These are phyloP conservation scores for Saraca asoca DNA, from an alignment of 331 rosid genomes.

Conservation along the genomic window DNA sequence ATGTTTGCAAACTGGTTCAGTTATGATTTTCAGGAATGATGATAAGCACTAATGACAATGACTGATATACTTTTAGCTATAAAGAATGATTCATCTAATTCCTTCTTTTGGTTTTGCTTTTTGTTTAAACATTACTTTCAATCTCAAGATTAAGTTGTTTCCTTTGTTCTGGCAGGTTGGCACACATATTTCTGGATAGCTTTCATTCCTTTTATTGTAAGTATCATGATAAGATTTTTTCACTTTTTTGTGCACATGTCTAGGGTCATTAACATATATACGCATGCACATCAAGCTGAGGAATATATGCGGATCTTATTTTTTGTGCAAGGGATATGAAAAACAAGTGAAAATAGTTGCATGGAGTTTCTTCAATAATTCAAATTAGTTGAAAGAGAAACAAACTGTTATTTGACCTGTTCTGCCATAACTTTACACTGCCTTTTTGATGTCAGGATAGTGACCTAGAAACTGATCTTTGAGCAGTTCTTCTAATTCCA, in stretches of 20 bases:
- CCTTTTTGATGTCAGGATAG: neutral
- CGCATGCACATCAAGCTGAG: neutral
- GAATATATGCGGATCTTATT: neutral
- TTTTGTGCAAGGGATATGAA: conserved; percentile 8
- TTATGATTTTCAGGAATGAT: conserved; percentile 31
- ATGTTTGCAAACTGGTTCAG: conserved; percentile 9
- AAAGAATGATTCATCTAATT: conserved; percentile 10
- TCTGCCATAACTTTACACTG: conserved; percentile 24
- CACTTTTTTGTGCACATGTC: conserved; percentile 19
- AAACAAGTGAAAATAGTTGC: conserved; percentile 9
- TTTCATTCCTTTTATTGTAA: conserved; percentile 65
- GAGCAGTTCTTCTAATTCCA: neutral
- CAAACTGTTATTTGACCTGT: conserved; percentile 10
- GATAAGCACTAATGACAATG: conserved; percentile 1
- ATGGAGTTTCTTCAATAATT: conserved; percentile 29
- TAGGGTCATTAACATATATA: neutral
- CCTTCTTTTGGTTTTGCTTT: conserved; percentile 22
- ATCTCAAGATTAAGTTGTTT: conserved; percentile 21
- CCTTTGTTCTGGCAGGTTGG: conserved; percentile 60
- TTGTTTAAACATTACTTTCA: conserved; percentile 26
- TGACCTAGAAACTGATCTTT: conserved; percentile 9
- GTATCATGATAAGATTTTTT: conserved; percentile 32
- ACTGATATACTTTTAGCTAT: conserved; percentile 8
- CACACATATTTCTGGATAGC: conserved; percentile 80
- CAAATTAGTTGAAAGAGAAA: conserved; percentile 1